Percentiles rank a stretch among this genome's conserved stretches.
Conservation (phyloP, 2,329 filamentous ascomycete genomes). For the Fusarium sp. region DNA sequence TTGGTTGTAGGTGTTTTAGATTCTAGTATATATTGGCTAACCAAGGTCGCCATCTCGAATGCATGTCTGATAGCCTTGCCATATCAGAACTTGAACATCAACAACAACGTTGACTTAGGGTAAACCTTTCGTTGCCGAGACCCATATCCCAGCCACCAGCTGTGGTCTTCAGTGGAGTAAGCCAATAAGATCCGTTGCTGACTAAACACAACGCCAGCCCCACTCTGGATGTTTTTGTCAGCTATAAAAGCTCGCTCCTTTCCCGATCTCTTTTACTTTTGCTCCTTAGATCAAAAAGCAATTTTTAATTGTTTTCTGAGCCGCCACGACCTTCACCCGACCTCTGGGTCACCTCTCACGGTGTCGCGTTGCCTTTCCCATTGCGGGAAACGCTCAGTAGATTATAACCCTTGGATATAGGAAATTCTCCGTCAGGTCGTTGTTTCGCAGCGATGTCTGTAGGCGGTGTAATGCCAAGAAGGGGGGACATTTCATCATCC, state of each 20-base stretch:
- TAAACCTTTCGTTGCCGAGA: background rate
- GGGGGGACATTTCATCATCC: slow-evolving; percentile 64
- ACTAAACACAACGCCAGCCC: slow-evolving; percentile 41
- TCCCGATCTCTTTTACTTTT: slow-evolving; percentile 54
- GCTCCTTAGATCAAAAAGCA: slow-evolving; percentile 73
- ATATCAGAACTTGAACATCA: background rate
- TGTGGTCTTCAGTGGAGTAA: slow-evolving; percentile 1
- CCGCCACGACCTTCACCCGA: slow-evolving; percentile 73
- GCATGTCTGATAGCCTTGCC: background rate
- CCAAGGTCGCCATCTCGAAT: background rate
- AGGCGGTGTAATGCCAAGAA: slow-evolving; percentile 72
- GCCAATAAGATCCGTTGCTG: slow-evolving; percentile 26
- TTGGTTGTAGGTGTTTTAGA: background rate
- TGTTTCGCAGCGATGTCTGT: slow-evolving; percentile 54
- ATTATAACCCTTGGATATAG: slow-evolving; percentile 72
- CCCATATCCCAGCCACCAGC: background rate
- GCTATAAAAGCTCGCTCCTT: slow-evolving; percentile 45
- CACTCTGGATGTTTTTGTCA: slow-evolving; percentile 35
- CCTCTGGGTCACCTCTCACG: slow-evolving; percentile 57
- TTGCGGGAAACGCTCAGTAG: slow-evolving; percentile 68
- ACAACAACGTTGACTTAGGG: slow-evolving; percentile 1
- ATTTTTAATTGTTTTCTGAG: slow-evolving; percentile 58
- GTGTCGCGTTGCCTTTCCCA: slow-evolving; percentile 73
- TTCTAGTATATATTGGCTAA: background rate
- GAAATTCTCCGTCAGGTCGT: slow-evolving; percentile 68